Conservation (phyloP, 176 grass and related monocot species). For the Oropetium thomaeum region DNA sequence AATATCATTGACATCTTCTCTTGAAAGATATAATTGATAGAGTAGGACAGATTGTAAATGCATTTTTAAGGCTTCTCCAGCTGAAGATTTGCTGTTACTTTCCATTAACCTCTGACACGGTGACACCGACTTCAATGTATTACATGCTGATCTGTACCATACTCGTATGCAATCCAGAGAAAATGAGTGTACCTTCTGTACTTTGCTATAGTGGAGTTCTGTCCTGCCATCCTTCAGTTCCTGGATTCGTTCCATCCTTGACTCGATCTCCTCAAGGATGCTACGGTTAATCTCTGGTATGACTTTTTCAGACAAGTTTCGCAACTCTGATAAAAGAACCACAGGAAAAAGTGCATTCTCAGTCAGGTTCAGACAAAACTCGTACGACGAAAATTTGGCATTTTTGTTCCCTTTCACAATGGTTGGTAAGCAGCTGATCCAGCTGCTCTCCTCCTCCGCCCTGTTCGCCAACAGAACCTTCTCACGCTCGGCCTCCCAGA, state of each 20-base stretch:
- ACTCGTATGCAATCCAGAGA: background rate
- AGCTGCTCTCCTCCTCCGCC: background rate
- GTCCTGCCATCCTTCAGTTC: slow-evolving; percentile 1
- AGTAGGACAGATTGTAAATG: background rate
- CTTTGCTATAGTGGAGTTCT: background rate
- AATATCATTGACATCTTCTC: background rate
- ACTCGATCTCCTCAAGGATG: background rate
- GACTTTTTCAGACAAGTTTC: background rate
- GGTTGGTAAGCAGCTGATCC: background rate
- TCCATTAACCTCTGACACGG: background rate
- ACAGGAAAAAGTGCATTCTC: background rate
- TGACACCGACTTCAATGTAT: background rate
- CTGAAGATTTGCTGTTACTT: background rate
- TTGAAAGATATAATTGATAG: background rate
- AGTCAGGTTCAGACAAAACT: background rate
- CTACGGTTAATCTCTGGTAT: background rate
- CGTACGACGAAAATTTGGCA: too few relatives aligned
- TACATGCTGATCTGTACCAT: background rate
- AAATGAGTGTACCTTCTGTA: slow-evolving; percentile 20
- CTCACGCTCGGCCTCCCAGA: slow-evolving; percentile 15
- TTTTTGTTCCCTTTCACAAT: too few relatives aligned
- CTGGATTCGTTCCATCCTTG: background rate
- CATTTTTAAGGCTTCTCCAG: background rate
- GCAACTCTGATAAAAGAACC: slow-evolving; percentile 2
- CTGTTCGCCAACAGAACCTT: background rate